Evolutionary conservation across 2,329 filamentous ascomycete genomes (phyloP).

Genomic region (Alternaria consortialis): DNA sequence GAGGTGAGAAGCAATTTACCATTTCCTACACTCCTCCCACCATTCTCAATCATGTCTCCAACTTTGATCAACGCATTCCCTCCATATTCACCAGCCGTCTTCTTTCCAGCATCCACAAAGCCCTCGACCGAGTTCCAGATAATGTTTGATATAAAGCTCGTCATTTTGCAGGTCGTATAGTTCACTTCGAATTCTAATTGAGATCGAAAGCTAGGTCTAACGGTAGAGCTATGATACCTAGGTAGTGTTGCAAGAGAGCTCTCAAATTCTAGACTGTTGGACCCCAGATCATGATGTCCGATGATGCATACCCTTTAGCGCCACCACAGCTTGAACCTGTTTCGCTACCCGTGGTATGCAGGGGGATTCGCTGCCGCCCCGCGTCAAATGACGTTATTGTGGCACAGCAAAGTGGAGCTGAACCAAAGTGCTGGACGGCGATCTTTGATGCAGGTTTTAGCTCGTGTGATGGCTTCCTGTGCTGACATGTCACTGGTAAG

Average conservation of each 20-base stretch:
- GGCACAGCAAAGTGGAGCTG: slow-evolving; percentile 18
- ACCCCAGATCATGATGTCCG: slow-evolving; percentile 19
- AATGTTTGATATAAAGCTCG: slow-evolving; percentile 49
- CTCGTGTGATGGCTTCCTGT: background rate
- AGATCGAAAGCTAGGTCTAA: background rate
- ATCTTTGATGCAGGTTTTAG: slow-evolving; percentile 16
- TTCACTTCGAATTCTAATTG: background rate
- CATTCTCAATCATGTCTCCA: slow-evolving; percentile 49
- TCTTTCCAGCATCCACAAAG: slow-evolving; percentile 49
- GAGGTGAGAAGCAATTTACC: slow-evolving; percentile 27
- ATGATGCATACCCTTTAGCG: slow-evolving; percentile 29
- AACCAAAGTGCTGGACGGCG: slow-evolving; percentile 12
- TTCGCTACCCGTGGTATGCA: slow-evolving; percentile 21
- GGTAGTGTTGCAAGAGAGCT: background rate
- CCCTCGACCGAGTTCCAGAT: slow-evolving; percentile 50
- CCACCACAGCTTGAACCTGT: slow-evolving; percentile 39
- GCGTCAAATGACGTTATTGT: slow-evolving; percentile 41
- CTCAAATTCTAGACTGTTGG: slow-evolving; percentile 7
- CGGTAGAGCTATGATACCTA: background rate
- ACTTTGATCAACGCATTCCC: slow-evolving; percentile 51
- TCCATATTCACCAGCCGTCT: slow-evolving; percentile 49
- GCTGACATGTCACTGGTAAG: background rate
- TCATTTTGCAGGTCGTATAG: slow-evolving; percentile 24
- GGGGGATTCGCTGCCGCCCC: slow-evolving; percentile 25
- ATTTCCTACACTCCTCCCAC: slow-evolving; percentile 43